Conservation (phyloP, 257 asterid species). For the Nicotiana noctiflora region DNA sequence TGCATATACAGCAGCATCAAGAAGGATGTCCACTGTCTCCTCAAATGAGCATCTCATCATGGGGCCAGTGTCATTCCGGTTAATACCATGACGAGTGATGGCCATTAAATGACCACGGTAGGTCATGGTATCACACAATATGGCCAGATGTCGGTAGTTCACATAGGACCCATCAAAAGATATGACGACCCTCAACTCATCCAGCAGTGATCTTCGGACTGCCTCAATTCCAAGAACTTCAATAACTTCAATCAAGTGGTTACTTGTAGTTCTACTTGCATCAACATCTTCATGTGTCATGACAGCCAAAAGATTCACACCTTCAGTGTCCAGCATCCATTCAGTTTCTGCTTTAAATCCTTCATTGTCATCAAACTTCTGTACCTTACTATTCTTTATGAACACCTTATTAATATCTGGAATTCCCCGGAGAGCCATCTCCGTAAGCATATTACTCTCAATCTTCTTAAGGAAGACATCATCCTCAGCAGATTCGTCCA, state of each 20-base stretch:
- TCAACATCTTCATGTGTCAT: slow-evolving; percentile 93
- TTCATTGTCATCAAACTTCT: slow-evolving; percentile 65
- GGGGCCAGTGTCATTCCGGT: slow-evolving; percentile 95
- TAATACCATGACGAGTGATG: slow-evolving; percentile 95
- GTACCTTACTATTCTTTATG: slow-evolving; percentile 70
- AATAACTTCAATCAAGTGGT: slow-evolving; percentile 92
- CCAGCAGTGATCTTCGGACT: slow-evolving; percentile 82
- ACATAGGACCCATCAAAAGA: slow-evolving; percentile 98
- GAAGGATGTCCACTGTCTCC: slow-evolving; percentile 95
- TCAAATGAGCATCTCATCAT: slow-evolving; percentile 99
- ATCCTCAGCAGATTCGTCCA: slow-evolving; percentile 95
- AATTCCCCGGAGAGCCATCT: slow-evolving; percentile 98
- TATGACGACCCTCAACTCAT: slow-evolving; percentile 94
- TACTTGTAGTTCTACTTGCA: slow-evolving; percentile 83
- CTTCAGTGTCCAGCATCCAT: slow-evolving; percentile 99
- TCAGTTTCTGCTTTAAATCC: slow-evolving; percentile 89
- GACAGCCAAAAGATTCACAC: slow-evolving; percentile 93
- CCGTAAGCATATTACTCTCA: slow-evolving; percentile 96
- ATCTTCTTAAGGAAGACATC: slow-evolving; percentile 96
- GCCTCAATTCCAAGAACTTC: slow-evolving; percentile 99
- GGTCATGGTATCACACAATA: slow-evolving; percentile 97
- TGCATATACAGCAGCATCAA: slow-evolving; percentile 95
- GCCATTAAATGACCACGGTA: slow-evolving; percentile 99
- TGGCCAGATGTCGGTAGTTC: slow-evolving; percentile 89
- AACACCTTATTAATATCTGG: slow-evolving; percentile 98